Evolutionary conservation across 2,329 filamentous ascomycete genomes (phyloP).

Genomic region (Hypoxylon sp.): DNA sequence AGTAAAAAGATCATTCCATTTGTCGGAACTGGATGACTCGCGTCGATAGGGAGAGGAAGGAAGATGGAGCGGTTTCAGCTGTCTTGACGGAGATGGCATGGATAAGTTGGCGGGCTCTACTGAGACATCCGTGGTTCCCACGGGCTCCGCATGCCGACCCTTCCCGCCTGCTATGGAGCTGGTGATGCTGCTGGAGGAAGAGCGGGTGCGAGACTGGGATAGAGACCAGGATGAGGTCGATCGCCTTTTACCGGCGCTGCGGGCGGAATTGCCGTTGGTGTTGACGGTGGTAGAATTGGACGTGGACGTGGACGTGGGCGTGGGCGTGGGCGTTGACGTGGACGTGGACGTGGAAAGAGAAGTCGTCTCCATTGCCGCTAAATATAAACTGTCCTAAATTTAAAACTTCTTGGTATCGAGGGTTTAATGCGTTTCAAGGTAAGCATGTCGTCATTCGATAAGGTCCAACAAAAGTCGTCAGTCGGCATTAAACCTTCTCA

Average conservation of each 20-base stretch:
- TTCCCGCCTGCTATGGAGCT: slow-evolving; percentile 56
- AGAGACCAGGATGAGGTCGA: slow-evolving; percentile 35
- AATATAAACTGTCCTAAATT: slow-evolving; percentile 6
- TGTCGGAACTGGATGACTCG: slow-evolving; percentile 53
- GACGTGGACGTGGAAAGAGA: no score
- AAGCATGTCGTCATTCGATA: slow-evolving; percentile 26
- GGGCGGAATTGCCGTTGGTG: slow-evolving; percentile 21
- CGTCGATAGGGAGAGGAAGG: slow-evolving; percentile 53
- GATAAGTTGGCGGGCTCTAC: slow-evolving; percentile 68
- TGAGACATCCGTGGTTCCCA: slow-evolving; percentile 62
- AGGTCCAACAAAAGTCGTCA: slow-evolving; percentile 10
- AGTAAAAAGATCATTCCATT: slow-evolving; percentile 50
- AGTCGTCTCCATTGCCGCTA: slow-evolving; percentile 26
- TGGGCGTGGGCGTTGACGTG: no score
- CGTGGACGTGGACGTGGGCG: no score
- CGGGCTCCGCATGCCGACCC: slow-evolving; percentile 64
- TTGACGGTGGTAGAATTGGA: no score
- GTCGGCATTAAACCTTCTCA: slow-evolving; percentile 13
- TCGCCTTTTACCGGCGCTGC: slow-evolving; percentile 32
- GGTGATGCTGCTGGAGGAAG: slow-evolving; percentile 47
- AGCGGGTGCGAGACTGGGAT: slow-evolving; percentile 52
- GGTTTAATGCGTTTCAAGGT: slow-evolving; percentile 2
- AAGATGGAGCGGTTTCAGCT: slow-evolving; percentile 52
- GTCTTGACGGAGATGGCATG: slow-evolving; percentile 64
- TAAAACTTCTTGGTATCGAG: slow-evolving; percentile 16